Conservation (phyloP, 2,329 filamentous ascomycete species). For the Penicillium sp. region DNA sequence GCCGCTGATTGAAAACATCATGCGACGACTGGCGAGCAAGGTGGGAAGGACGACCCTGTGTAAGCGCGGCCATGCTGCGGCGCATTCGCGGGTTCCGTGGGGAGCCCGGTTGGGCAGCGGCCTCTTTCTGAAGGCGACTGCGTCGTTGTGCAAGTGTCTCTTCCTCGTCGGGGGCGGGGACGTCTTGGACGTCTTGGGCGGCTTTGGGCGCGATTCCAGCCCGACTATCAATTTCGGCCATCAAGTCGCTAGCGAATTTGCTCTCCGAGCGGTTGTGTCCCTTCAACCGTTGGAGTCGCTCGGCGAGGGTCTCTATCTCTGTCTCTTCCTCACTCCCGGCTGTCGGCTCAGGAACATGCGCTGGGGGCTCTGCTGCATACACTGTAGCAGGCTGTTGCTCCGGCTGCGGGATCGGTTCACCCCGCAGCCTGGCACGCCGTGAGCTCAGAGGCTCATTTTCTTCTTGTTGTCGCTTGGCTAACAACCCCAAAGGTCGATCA, state of each 20-base stretch:
- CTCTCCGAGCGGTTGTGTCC: conserved; percentile 34
- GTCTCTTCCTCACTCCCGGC: conserved; percentile 37
- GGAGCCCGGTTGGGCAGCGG: conserved; percentile 20
- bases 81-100: conserved; percentile 33
- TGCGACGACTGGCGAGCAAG: conserved; percentile 27
- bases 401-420: conserved; percentile 46
- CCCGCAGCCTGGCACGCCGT: conserved; percentile 71
- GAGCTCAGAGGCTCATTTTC: conserved; percentile 86
- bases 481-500: conserved; percentile 44
- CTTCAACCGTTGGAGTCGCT: conserved; percentile 43
- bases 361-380: conserved; percentile 27
- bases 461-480: conserved; percentile 74
- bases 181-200: conserved; percentile 17
- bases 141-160: conserved; percentile 49
- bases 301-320: conserved; percentile 47
- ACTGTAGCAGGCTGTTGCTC: conserved; percentile 36
- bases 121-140: conserved; percentile 45
- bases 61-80: conserved; percentile 48
- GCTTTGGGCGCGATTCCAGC: conserved; percentile 24
- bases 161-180: conserved; percentile 29
- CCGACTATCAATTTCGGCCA: conserved; percentile 40
- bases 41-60: conserved; percentile 53
- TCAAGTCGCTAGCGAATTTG: conserved; percentile 45
- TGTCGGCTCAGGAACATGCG: conserved; percentile 23
- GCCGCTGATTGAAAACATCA: conserved; percentile 17